Conservation (phyloP, 2,329 filamentous ascomycete species). For the Ophiocordyceps camponoti-floridani region DNA sequence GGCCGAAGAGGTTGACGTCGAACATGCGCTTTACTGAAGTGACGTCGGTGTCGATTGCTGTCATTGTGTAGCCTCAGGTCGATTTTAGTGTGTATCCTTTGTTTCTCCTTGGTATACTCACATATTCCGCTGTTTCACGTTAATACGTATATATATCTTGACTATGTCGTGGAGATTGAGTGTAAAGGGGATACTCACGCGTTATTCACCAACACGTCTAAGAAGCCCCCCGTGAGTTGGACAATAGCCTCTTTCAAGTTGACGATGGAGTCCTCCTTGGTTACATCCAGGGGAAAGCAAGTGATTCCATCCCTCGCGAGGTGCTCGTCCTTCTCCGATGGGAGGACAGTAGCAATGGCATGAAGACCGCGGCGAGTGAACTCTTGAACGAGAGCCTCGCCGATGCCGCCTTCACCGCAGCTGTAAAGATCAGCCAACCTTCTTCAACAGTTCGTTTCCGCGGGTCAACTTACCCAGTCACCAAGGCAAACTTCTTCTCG, state of each 20-base stretch:
- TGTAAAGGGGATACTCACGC: background rate
- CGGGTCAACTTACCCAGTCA: background rate
- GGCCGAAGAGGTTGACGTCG: constrained; percentile 23
- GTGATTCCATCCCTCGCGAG: constrained; percentile 7
- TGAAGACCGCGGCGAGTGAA: constrained; percentile 8
- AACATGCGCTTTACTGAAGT: constrained; percentile 15
- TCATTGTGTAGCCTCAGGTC: constrained; percentile 5
- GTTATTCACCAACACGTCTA: background rate
- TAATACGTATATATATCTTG: no score
- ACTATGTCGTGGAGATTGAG: no score
- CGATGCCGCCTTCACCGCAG: constrained; percentile 8
- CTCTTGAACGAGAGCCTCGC: constrained; percentile 7
- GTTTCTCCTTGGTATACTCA: background rate
- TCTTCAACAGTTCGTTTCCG: background rate
- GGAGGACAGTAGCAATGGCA: constrained; percentile 15
- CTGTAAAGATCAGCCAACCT: background rate
- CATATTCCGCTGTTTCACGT: background rate
- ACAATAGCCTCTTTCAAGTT: constrained; percentile 4
- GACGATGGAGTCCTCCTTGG: constrained; percentile 8
- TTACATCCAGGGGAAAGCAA: constrained; percentile 14
- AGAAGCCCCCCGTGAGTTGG: constrained; percentile 3
- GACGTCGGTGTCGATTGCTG: constrained; percentile 11
- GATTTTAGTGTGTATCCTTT: constrained; percentile 4
- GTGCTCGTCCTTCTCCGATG: constrained; percentile 7
- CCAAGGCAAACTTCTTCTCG: background rate